Base-by-base conservation (phyloP, 768 basidiomycete genomes). In the Podaxis rugospora region DNA sequence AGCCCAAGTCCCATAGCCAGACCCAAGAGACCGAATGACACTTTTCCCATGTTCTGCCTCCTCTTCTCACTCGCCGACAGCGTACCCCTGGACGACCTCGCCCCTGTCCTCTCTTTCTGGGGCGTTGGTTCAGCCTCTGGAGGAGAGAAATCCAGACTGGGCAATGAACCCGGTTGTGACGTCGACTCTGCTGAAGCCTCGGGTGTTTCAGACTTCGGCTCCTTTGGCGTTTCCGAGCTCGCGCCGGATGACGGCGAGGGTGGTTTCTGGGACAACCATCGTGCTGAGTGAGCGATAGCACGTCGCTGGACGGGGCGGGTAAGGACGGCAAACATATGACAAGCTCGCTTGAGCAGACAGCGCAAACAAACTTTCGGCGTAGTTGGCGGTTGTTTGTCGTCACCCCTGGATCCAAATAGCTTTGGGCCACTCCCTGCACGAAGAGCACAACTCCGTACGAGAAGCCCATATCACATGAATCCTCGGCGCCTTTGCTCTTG, bases 31-130 rank as follows among this genome's bases (percentile, higher is more conserved):
- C 71, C 83, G 47, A 90, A 68, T 18, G 83, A 78, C 1, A 86
- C 66, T 37, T 89, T 75, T 4, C 83, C 80, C 66, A 87, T 72
- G 62, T 80, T 74, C 63, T 82, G 76, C 62, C 92, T 80, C 67
- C 81, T 81, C 65, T 83, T 80, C 73, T 97, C 96, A 63, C 88
- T 89, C 54, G 87, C 86, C 16, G 90, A 90, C 56, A 93, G 80
- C 13, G 87, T 84, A 54, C 89, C 87, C 66, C 88, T 90, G 14
- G 90, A 88, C 2, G 90, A 92, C 70, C 76, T 80, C 54, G 92
- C 92, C 13, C 92, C 91, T 0, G 91, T 93, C 55, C 86, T 78
- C 62, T 83, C 52, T 23, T 47, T 56, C n/a, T 44, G 78, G 36
- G 71, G 69, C 57, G 74, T 71, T 47, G 74, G 71, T 51, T 77